phyloP scores from a whole-genome alignment of 2,329 filamentous ascomycete species.

The Colletotrichum tropicale region DNA sequence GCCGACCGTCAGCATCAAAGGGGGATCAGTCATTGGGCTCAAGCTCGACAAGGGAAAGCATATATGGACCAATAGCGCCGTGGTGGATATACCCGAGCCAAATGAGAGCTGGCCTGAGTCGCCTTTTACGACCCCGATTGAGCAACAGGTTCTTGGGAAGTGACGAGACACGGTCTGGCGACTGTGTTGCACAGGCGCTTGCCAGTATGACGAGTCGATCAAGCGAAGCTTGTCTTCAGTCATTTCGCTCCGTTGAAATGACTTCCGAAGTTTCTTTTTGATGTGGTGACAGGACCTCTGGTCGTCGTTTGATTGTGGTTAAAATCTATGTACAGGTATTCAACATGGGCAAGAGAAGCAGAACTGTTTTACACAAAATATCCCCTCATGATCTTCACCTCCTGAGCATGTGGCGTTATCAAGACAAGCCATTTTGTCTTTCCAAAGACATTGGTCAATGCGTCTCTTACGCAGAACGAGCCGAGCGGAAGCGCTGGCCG shows the following conservation, averaged over 20 bases:
- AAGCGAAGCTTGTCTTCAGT: not conserved
- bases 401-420: not conserved
- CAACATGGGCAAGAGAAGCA: not conserved
- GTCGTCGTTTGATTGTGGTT: not conserved
- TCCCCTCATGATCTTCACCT: not conserved
- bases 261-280: not conserved
- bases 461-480: not conserved
- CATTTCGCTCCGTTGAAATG: rapidly evolving
- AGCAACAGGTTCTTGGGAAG: not conserved
- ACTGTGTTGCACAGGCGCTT: not conserved
- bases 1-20: slow-evolving; percentile 48
- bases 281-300: not conserved
- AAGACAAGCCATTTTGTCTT: not conserved
- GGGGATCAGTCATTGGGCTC: slow-evolving; percentile 46
- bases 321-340: not conserved
- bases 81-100: slow-evolving; percentile 46
- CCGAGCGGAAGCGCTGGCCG: not conserved
- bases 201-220: not conserved
- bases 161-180: not conserved
- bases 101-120: slow-evolving; percentile 10
- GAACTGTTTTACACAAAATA: not conserved
- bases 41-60: slow-evolving; percentile 44
- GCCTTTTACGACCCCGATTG: not conserved
- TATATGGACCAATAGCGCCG: slow-evolving; percentile 49
- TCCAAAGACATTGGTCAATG: not conserved